These are phyloP conservation scores for Boletus tomentosulus DNA, from an alignment of 768 basidiomycete genomes.

Conservation along the genomic window DNA sequence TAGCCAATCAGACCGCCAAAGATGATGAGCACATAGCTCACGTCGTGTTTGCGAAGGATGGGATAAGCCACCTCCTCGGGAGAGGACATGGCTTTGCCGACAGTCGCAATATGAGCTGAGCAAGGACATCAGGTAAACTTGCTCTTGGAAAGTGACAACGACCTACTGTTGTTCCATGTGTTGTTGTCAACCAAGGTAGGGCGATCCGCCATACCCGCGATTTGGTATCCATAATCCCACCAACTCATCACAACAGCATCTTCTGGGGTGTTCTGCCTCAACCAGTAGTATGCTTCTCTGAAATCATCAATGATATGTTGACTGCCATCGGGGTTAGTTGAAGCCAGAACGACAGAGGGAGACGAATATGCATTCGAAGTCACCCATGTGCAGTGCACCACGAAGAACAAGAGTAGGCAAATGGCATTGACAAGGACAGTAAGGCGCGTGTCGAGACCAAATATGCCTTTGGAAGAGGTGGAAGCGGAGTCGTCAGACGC, in stretches of 20 bases:
- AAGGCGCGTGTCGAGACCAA: constrained; percentile 80
- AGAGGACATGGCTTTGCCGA: constrained; percentile 97
- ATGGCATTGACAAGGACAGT: constrained; percentile 70
- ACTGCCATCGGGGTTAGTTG: constrained; percentile 72
- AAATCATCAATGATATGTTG: constrained; percentile 98
- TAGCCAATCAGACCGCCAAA: constrained; percentile 96
- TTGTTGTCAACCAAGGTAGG: constrained; percentile 98
- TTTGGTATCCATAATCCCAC: constrained; percentile 99
- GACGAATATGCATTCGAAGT: constrained; percentile 95
- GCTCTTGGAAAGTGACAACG: not conserved
- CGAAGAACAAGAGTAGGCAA: constrained; percentile 83
- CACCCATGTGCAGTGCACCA: constrained; percentile 95
- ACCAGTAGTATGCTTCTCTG: constrained; percentile 98
- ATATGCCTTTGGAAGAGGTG: constrained; percentile 54
- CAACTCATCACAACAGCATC: constrained; percentile 96
- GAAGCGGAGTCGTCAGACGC: constrained; percentile 6
- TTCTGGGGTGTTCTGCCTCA: constrained; percentile 90
- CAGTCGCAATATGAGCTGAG: constrained; percentile 93
- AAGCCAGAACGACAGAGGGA: constrained; percentile 92
- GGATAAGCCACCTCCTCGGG: constrained; percentile 95
- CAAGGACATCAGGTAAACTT: constrained; percentile 4
- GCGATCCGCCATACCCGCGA: constrained; percentile 97
- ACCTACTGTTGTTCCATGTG: constrained; percentile 98
- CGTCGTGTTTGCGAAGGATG: constrained; percentile 94
- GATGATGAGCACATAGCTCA: constrained; percentile 95